phyloP scores from a whole-genome alignment of 768 basidiomycete genomes.

The Lentinula sp. region DNA sequence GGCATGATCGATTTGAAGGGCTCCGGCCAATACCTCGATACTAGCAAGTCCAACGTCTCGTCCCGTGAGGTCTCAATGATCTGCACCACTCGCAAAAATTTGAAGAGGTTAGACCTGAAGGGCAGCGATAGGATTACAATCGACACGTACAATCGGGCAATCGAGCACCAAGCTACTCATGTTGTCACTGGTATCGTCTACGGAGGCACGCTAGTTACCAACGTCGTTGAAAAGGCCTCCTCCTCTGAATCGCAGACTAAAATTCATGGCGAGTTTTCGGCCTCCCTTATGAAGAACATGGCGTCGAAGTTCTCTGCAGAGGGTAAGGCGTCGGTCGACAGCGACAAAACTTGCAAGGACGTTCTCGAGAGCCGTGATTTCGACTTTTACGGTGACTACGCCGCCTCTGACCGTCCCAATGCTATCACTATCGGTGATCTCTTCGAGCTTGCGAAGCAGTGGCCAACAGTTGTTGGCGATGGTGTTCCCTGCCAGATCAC shows the following conservation, averaged over 20 bases:
- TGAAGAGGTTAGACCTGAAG: not conserved
- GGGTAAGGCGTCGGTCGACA: slow-evolving; percentile 6
- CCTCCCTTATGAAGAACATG: slow-evolving; percentile 7
- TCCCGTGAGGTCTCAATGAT: slow-evolving; percentile 2
- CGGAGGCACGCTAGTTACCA: slow-evolving; percentile 11
- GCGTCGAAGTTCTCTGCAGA: slow-evolving; percentile 6
- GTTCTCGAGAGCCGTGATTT: slow-evolving; percentile 6
- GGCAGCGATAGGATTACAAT: not conserved
- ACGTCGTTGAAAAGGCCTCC: not conserved
- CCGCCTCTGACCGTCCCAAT: not conserved
- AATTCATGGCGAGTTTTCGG: not conserved
- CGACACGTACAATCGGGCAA: slow-evolving; percentile 1
- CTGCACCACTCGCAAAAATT: slow-evolving; percentile 4
- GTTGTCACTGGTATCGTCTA: slow-evolving; percentile 13
- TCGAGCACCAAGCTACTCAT: slow-evolving; percentile 9
- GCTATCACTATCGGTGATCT: slow-evolving; percentile 10
- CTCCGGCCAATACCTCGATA: slow-evolving; percentile 8
- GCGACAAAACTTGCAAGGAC: slow-evolving; percentile 9
- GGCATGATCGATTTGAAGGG: slow-evolving; percentile 5
- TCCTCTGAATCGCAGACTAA: not conserved
- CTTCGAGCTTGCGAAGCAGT: slow-evolving; percentile 9
- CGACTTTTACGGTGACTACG: not conserved
- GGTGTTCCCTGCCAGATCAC: slow-evolving; percentile 11
- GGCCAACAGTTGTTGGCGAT: slow-evolving; percentile 7
- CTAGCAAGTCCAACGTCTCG: slow-evolving; percentile 6